Percentiles rank a stretch among this genome's conserved stretches.
Conservation (phyloP, 2,329 filamentous ascomycete species). For the Talaromyces sp. region DNA sequence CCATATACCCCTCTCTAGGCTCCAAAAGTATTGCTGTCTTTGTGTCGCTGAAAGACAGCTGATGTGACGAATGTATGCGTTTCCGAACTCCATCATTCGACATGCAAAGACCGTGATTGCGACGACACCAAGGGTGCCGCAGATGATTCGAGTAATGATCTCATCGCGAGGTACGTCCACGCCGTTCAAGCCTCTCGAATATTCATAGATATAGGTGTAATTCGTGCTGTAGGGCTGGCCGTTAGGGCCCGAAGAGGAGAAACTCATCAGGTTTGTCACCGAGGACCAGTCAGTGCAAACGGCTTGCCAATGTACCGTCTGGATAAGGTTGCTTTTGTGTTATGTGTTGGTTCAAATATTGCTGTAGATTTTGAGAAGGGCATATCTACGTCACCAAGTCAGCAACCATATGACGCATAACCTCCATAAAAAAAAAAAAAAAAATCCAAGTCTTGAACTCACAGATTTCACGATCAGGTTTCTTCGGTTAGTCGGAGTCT, state of each 20-base stretch:
- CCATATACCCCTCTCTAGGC: conserved; percentile 41
- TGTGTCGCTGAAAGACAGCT: conserved; percentile 36
- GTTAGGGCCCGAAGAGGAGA: conserved; percentile 16
- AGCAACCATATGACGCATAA: conserved; percentile 14
- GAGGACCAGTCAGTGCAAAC: background rate
- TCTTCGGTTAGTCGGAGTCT: background rate
- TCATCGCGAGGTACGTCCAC: conserved; percentile 40
- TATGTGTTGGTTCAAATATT: conserved; percentile 1
- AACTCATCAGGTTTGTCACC: conserved; percentile 19
- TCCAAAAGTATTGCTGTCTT: conserved; percentile 46
- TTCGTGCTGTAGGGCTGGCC: conserved; percentile 30
- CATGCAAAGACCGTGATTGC: conserved; percentile 39
- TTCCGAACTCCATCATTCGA: conserved; percentile 43
- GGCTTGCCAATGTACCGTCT: background rate
- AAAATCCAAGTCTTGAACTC: background rate
- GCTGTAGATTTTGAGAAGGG: background rate
- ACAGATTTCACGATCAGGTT: conserved; percentile 2
- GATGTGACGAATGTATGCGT: conserved; percentile 45
- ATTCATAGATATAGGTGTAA: conserved; percentile 40
- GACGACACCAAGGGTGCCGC: conserved; percentile 33
- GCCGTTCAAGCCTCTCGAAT: conserved; percentile 38
- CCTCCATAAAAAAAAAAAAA: background rate
- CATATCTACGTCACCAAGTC: conserved; percentile 17
- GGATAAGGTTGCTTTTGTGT: background rate
- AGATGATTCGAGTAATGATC: conserved; percentile 40